These are phyloP conservation scores for Phytopythium sindhum DNA, from an alignment of 352 stramenopile species.

Conservation along the genomic window DNA sequence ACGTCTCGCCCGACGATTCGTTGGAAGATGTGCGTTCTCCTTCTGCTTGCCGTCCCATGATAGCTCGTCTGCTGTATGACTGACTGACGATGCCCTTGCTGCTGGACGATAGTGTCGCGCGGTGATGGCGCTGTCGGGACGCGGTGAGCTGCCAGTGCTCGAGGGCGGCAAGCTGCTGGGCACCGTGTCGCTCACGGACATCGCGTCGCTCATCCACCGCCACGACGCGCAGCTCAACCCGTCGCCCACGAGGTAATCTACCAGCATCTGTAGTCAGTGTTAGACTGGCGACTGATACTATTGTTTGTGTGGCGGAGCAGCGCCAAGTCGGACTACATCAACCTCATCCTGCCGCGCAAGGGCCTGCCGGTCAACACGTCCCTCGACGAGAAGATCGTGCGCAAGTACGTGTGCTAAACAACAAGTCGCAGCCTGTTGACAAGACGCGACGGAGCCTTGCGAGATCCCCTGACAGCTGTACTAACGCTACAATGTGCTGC, in stretches of 20 bases:
- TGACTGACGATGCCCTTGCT: background rate
- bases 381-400: slow-evolving; percentile 35
- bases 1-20: slow-evolving; percentile 72
- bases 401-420: slow-evolving; percentile 21
- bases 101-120: slow-evolving; percentile 52
- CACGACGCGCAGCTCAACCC: slow-evolving; percentile 48
- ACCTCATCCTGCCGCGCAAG: slow-evolving; percentile 78
- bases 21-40: slow-evolving; percentile 56
- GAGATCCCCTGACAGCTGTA: background rate
- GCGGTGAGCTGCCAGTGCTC: slow-evolving; percentile 65
- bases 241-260: slow-evolving; percentile 40
- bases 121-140: slow-evolving; percentile 70
- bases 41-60: background rate
- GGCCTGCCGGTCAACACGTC: slow-evolving; percentile 75
- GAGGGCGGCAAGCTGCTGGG: slow-evolving; percentile 65
- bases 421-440: background rate
- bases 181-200: slow-evolving; percentile 78
- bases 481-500: background rate
- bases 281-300: background rate
- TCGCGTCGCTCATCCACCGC: slow-evolving; percentile 69
- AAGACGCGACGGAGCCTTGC: background rate
- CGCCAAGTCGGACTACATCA: slow-evolving; percentile 90
- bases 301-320: slow-evolving; percentile 24
- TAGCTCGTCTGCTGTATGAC: background rate
- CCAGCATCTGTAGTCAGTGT: background rate